These are phyloP conservation scores for Lagerstroemia speciosa DNA, from an alignment of 345 rosid species.

Conservation along the genomic window DNA sequence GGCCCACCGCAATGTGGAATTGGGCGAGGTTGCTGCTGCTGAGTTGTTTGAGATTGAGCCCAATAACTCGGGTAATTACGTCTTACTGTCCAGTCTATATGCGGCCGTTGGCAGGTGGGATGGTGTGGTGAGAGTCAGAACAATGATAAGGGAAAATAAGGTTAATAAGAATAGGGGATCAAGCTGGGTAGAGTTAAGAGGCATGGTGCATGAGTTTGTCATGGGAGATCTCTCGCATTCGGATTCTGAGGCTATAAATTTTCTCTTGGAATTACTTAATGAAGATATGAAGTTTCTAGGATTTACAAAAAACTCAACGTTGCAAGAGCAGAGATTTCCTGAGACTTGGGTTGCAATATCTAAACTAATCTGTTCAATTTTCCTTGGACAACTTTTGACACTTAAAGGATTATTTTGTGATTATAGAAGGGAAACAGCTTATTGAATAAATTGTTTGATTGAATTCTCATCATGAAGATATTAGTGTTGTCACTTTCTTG, in stretches of 20 bases:
- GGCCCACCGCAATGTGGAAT: constrained; percentile 39
- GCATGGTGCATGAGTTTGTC: constrained; percentile 23
- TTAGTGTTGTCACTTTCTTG: neutral
- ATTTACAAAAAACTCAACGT: neutral
- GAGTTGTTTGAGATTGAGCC: constrained; percentile 37
- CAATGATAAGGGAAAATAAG: constrained; percentile 21
- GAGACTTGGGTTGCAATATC: neutral
- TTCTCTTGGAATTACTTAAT: neutral
- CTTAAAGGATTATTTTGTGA: neutral
- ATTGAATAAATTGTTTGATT: neutral
- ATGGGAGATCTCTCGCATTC: constrained; percentile 25
- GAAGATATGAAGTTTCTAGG: neutral
- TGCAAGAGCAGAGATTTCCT: neutral
- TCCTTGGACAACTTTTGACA: neutral
- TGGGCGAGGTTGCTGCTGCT: constrained; percentile 35
- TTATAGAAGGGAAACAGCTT: neutral
- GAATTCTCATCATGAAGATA: neutral
- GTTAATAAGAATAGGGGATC: constrained; percentile 28
- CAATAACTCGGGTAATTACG: constrained; percentile 48
- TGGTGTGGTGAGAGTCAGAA: constrained; percentile 45
- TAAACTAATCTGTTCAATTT: neutral
- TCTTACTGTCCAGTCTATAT: constrained; percentile 52
- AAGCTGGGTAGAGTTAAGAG: constrained; percentile 27
- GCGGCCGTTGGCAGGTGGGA: constrained; percentile 60
- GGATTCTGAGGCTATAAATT: constrained; percentile 17